Percentiles rank a stretch among this genome's conserved stretches.
phyloP scores from a whole-genome alignment of 179 eudicot genomes.

The Actinidia arguta region DNA sequence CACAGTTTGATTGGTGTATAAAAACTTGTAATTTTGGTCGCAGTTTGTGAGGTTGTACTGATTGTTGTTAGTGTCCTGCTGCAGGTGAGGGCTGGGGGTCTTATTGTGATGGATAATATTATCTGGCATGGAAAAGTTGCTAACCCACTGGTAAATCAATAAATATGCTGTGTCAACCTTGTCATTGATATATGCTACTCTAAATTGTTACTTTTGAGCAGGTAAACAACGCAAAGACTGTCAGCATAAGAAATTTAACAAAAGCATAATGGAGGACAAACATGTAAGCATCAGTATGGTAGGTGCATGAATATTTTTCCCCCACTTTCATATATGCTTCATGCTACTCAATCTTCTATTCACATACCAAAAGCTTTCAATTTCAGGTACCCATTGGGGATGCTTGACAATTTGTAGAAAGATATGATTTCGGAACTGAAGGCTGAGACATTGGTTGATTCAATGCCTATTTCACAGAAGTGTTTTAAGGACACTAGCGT shows the following conservation, averaged over 20 bases:
- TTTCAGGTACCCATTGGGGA: constrained; percentile 91
- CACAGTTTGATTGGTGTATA: background rate
- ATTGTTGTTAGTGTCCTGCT: constrained; percentile 21
- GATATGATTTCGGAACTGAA: constrained; percentile 33
- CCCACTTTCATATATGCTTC: background rate
- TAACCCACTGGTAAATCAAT: constrained; percentile 61
- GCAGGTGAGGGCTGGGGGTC: constrained; percentile 88
- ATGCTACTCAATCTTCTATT: background rate
- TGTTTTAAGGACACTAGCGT: background rate
- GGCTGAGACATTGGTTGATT: background rate
- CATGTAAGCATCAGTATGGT: constrained; percentile 89
- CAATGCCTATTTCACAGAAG: background rate
- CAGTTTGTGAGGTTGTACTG: background rate
- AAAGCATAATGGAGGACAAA: constrained; percentile 60
- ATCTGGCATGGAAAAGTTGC: constrained; percentile 98
- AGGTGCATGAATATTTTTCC: constrained; percentile 13
- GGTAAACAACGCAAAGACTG: constrained; percentile 75
- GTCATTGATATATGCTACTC: background rate
- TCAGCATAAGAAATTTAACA: constrained; percentile 77
- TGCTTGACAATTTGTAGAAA: constrained; percentile 96
- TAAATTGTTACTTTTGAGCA: constrained; percentile 28
- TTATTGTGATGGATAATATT: constrained; percentile 91
- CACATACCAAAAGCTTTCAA: background rate
- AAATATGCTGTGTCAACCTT: constrained; percentile 12
- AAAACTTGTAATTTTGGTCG: background rate